A percentile compares a stretch with the other conserved stretches of the same genome.
Conservation (phyloP, 73 alveolate species). For the Vitrella brassicaformis region DNA sequence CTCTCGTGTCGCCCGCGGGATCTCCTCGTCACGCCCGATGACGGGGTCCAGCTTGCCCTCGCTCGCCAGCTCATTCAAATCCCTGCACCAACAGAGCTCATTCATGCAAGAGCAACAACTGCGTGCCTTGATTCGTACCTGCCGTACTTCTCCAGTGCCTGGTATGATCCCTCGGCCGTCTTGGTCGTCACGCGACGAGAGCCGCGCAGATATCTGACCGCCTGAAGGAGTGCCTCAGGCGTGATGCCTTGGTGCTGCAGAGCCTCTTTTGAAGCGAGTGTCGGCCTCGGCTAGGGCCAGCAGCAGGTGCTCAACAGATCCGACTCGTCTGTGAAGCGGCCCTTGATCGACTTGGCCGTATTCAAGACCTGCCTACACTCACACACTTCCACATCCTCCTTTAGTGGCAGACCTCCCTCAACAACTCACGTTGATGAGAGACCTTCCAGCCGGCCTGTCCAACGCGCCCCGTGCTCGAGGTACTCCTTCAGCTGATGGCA, state of each 20-base stretch:
- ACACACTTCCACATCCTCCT: too few relatives aligned
- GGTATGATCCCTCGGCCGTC: background rate
- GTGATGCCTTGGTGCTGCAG: background rate
- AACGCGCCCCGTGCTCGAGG: too few relatives aligned
- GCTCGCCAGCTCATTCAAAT: background rate
- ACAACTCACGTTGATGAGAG: too few relatives aligned
- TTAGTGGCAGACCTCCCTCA: too few relatives aligned
- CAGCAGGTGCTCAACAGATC: background rate
- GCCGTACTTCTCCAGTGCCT: background rate
- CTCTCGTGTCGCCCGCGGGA: constrained; percentile 11
- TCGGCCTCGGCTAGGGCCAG: background rate
- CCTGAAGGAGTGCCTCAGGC: background rate
- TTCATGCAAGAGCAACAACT: too few relatives aligned
- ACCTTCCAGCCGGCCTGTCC: too few relatives aligned
- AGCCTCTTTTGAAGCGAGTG: background rate
- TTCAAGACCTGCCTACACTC: too few relatives aligned
- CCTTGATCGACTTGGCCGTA: too few relatives aligned
- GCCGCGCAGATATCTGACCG: background rate
- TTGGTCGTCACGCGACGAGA: background rate
- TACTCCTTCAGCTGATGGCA: too few relatives aligned
- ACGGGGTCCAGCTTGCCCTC: constrained; percentile 32
- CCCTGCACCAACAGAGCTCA: background rate
- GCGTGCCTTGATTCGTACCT: too few relatives aligned
- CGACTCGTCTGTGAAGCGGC: too few relatives aligned
- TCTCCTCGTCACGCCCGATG: constrained; percentile 38